Evolutionary conservation across 2,329 filamentous ascomycete species (phyloP).

Genomic region (Acephala macrosclerotiorum): DNA sequence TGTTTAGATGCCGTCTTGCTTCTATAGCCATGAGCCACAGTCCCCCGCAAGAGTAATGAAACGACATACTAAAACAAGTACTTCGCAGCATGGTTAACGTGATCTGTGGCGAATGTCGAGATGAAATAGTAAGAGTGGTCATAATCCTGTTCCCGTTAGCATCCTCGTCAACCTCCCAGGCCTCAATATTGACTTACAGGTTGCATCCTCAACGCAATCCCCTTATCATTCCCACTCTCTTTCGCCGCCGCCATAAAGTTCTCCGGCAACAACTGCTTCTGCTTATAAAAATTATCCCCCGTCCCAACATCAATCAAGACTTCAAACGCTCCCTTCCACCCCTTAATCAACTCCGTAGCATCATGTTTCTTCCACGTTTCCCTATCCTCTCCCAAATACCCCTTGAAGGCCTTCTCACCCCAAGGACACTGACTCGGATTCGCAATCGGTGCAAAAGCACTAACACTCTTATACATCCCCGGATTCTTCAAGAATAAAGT

Average conservation of each 20-base stretch:
- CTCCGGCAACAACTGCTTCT: slow-evolving; percentile 90
- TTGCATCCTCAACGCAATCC: slow-evolving; percentile 83
- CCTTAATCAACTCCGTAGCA: slow-evolving; percentile 85
- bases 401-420: slow-evolving; percentile 93
- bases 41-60: slow-evolving; percentile 9
- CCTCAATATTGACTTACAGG: slow-evolving; percentile 55
- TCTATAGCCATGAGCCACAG: slow-evolving; percentile 35
- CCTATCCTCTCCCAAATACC: slow-evolving; percentile 83
- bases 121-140: slow-evolving; percentile 99
- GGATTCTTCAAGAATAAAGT: slow-evolving; percentile 93
- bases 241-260: slow-evolving; percentile 85
- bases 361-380: slow-evolving; percentile 89
- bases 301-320: slow-evolving; percentile 92
- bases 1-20: slow-evolving; percentile 32
- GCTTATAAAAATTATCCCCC: slow-evolving; percentile 95
- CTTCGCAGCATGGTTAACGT: slow-evolving; percentile 91
- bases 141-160: slow-evolving; percentile 66
- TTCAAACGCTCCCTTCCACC: slow-evolving; percentile 74
- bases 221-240: slow-evolving; percentile 73
- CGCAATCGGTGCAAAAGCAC: slow-evolving; percentile 87
- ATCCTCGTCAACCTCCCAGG: neutral
- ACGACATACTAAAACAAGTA: slow-evolving; percentile 68
- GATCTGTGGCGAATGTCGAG: slow-evolving; percentile 86
- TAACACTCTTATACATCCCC: slow-evolving; percentile 86
- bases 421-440: slow-evolving; percentile 89